Evolutionary conservation across 2,329 filamentous ascomycete species (phyloP).

Genomic region (Colletotrichum acutatum): DNA sequence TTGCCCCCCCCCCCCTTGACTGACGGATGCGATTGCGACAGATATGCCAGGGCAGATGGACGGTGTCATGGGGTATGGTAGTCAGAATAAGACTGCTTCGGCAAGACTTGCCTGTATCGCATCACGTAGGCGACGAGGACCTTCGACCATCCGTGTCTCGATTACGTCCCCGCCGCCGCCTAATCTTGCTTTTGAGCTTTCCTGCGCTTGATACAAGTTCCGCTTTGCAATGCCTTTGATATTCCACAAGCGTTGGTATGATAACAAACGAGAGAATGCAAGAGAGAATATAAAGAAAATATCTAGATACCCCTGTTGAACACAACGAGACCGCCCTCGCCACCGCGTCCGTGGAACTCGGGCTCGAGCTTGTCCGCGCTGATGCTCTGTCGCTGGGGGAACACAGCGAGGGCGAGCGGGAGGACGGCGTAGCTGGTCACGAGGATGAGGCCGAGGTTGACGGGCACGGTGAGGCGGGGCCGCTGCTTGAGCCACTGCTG

Average conservation of each 20-base stretch:
- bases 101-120: constrained; percentile 2
- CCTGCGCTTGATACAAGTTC: background rate
- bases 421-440: constrained; percentile 88
- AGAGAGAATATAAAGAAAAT: no score
- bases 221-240: background rate
- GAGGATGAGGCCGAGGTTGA: constrained; percentile 90
- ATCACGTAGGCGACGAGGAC: background rate
- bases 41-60: background rate
- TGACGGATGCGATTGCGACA: constrained; percentile 3
- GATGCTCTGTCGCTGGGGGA: constrained; percentile 90
- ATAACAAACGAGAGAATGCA: background rate
- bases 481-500: constrained; percentile 83
- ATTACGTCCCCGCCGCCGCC: background rate
- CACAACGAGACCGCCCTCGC: constrained; percentile 84
- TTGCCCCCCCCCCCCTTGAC: background rate
- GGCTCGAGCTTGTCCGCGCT: constrained; percentile 80
- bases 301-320: constrained; percentile 91
- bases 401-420: constrained; percentile 89
- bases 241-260: no score
- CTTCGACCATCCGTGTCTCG: background rate
- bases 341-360: constrained; percentile 86
- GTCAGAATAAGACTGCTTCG: background rate
- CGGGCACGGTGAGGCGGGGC: constrained; percentile 80
- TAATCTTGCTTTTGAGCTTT: background rate
- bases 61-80: background rate